A percentile compares a stretch with the other conserved stretches of the same genome.
Evolutionary conservation across 2,329 filamentous ascomycete species (phyloP).

Genomic region (Huntiella abstrusa): DNA sequence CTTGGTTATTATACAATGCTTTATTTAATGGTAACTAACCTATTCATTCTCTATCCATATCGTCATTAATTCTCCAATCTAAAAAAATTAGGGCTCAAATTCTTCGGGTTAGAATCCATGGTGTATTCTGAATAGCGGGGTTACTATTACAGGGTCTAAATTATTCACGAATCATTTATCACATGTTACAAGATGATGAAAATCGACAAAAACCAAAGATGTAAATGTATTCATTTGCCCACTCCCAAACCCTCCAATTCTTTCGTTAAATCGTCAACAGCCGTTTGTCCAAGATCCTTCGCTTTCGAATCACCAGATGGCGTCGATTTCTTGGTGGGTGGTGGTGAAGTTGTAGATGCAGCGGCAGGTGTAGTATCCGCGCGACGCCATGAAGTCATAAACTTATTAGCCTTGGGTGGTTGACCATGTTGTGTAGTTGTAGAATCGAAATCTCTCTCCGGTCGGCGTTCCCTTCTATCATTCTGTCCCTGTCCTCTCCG

Average conservation of each 20-base stretch:
- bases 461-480: too few relatives aligned
- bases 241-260: conserved; percentile 77
- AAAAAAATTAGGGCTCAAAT: too few relatives aligned
- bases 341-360: not conserved
- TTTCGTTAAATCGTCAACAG: conserved; percentile 50
- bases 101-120: too few relatives aligned
- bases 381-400: conserved; percentile 2
- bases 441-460: too few relatives aligned
- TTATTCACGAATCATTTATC: too few relatives aligned
- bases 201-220: not conserved
- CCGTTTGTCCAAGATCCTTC: not conserved
- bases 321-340: not conserved
- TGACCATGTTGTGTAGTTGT: not conserved
- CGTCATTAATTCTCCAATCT: too few relatives aligned
- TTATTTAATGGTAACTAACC: too few relatives aligned
- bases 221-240: conserved; percentile 24
- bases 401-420: not conserved
- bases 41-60: too few relatives aligned
- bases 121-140: too few relatives aligned
- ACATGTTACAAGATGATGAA: not conserved
- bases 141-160: too few relatives aligned
- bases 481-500: not conserved
- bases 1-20: too few relatives aligned
- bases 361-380: not conserved
- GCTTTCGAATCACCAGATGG: not conserved